These are phyloP conservation scores for Coelastrella sp. DNA, from an alignment of 139 green algal species.

Conservation along the genomic window DNA sequence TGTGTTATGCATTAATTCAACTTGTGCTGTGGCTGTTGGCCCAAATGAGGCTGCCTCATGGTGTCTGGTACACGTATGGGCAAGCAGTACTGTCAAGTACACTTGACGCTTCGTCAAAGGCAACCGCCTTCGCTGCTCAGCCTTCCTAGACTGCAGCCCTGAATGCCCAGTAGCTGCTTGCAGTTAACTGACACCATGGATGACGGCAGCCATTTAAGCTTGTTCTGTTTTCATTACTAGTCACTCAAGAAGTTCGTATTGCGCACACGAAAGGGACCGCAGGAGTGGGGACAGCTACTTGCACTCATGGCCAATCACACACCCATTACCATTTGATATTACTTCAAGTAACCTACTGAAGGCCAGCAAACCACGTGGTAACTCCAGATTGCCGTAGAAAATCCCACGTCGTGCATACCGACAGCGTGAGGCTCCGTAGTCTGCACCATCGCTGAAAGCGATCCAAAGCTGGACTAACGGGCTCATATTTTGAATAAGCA, in stretches of 20 bases:
- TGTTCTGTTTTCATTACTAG: neutral
- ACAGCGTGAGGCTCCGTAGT: neutral
- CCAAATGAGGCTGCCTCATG: no score
- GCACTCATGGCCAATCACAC: neutral
- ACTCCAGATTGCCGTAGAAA: neutral
- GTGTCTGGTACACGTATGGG: no score
- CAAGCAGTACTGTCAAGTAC: constrained; percentile 8
- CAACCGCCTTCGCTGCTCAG: neutral
- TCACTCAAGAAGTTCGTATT: neutral
- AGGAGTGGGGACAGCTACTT: neutral
- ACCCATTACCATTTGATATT: neutral
- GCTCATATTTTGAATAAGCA: neutral
- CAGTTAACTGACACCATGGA: neutral
- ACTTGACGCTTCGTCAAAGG: neutral
- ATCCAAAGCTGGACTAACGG: neutral
- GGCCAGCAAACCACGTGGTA: neutral
- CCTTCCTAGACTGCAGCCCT: neutral
- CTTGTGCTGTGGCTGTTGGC: no score
- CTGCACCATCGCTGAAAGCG: neutral
- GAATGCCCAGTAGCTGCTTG: neutral
- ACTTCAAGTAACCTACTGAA: neutral
- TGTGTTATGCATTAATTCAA: no score
- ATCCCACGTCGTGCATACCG: neutral
- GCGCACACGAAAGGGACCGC: neutral
- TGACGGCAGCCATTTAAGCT: neutral